Evolutionary conservation across 441 rosid genomes (phyloP).

Genomic region (Heliophila coronopifolia): DNA sequence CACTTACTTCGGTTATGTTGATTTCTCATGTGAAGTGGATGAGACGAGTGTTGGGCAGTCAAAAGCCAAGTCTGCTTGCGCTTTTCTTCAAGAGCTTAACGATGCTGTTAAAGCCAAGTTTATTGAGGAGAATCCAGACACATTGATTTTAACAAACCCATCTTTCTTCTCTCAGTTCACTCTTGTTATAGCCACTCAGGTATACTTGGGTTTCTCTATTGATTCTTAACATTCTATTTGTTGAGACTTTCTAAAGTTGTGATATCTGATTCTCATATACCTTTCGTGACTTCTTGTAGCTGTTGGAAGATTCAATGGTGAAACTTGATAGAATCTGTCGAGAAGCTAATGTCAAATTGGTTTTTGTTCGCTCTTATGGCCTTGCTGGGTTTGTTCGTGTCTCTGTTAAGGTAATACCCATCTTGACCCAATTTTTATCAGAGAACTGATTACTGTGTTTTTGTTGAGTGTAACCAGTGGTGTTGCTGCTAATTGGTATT

Average conservation of each 20-base stretch:
- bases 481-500: background rate
- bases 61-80: slow-evolving; percentile 77
- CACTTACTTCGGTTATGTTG: too few relatives aligned
- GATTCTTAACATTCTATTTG: background rate
- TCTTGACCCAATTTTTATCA: too few relatives aligned
- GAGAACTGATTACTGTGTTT: too few relatives aligned
- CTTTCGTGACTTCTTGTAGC: slow-evolving; percentile 41
- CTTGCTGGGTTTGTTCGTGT: slow-evolving; percentile 80
- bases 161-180: slow-evolving; percentile 84
- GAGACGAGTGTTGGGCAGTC: slow-evolving; percentile 69
- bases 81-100: slow-evolving; percentile 86
- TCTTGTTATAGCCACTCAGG: slow-evolving; percentile 92
- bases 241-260: too few relatives aligned
- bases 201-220: background rate
- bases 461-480: slow-evolving; percentile 1
- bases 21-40: slow-evolving; percentile 45
- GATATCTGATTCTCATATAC: too few relatives aligned
- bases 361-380: slow-evolving; percentile 91
- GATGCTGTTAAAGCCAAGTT: slow-evolving; percentile 80
- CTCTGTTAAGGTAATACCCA: slow-evolving; percentile 69
- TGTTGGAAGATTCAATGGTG: slow-evolving; percentile 71
- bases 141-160: slow-evolving; percentile 51
- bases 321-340: slow-evolving; percentile 78
- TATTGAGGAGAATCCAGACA: slow-evolving; percentile 66
- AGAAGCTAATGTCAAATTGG: slow-evolving; percentile 76